Evolutionary conservation across 2,329 filamentous ascomycete genomes (phyloP).

Genomic region (Aspergillus thermomutatus): DNA sequence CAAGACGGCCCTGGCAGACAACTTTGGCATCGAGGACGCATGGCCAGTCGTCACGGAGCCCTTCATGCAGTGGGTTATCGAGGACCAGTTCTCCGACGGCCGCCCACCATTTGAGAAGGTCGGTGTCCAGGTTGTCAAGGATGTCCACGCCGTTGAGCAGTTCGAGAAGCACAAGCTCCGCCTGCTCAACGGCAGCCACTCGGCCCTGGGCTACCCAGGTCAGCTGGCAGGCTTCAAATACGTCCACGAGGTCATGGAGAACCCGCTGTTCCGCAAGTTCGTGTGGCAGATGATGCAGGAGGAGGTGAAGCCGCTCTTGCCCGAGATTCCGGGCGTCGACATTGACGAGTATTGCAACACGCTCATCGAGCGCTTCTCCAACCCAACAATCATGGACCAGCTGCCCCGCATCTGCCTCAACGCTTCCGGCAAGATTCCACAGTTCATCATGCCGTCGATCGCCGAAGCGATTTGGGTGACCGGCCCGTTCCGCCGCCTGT

Average conservation of each 20-base stretch:
- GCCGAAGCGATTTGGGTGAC: constrained; percentile 44
- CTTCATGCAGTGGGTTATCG: constrained; percentile 56
- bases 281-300: constrained; percentile 56
- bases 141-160: constrained; percentile 52
- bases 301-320: constrained; percentile 53
- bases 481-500: constrained; percentile 46
- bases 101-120: constrained; percentile 53
- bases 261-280: constrained; percentile 48
- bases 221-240: constrained; percentile 53
- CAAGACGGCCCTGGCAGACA: constrained; percentile 43
- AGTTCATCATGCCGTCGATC: constrained; percentile 40
- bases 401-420: constrained; percentile 51
- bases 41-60: constrained; percentile 57
- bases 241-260: constrained; percentile 53
- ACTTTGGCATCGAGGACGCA: constrained; percentile 48
- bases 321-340: constrained; percentile 49
- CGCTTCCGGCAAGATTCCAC: constrained; percentile 54
- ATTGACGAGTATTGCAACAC: constrained; percentile 53
- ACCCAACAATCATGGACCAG: constrained; percentile 56
- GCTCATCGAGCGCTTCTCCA: constrained; percentile 54
- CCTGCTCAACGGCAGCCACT: constrained; percentile 53
- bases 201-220: constrained; percentile 51
- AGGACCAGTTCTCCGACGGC: constrained; percentile 52
- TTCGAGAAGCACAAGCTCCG: constrained; percentile 58
- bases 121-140: constrained; percentile 51